Evolutionary conservation across 1,139 yeast species (phyloP).

Genomic region (Suhomyces guaymorum): DNA sequence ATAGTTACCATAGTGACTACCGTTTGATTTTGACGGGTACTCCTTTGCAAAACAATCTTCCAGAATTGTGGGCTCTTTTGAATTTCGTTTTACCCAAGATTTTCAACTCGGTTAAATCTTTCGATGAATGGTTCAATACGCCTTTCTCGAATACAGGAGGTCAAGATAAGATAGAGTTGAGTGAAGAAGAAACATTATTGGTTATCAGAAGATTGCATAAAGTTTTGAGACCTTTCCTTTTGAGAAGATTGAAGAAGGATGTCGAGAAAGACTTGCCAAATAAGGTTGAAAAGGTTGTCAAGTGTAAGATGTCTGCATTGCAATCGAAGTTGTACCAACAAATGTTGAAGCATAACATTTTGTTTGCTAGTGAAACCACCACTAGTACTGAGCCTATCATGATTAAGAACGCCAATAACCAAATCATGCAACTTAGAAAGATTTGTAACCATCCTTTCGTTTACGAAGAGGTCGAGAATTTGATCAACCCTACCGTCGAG

Average conservation of each 20-base stretch:
- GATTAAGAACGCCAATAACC: conserved; percentile 84
- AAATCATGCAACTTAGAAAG: conserved; percentile 93
- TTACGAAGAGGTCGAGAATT: conserved; percentile 88
- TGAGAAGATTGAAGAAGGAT: conserved; percentile 93
- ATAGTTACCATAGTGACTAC: conserved; percentile 69
- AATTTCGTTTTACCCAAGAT: conserved; percentile 79
- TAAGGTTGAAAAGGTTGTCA: conserved; percentile 91
- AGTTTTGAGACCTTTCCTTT: conserved; percentile 89
- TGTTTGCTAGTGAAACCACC: conserved; percentile 58
- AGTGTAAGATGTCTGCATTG: conserved; percentile 89
- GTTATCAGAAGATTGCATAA: conserved; percentile 95
- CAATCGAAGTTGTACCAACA: conserved; percentile 79
- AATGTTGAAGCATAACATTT: conserved; percentile 69
- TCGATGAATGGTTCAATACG: conserved; percentile 86
- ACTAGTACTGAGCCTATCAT: conserved; percentile 44
- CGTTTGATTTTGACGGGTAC: conserved; percentile 85
- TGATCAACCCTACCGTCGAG: conserved; percentile 72
- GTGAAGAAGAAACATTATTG: conserved; percentile 92
- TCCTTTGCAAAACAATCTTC: conserved; percentile 80
- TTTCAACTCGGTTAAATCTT: conserved; percentile 81
- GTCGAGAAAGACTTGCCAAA: conserved; percentile 96
- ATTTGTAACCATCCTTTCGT: conserved; percentile 98
- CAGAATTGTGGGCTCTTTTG: conserved; percentile 81
- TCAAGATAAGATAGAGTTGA: conserved; percentile 74
- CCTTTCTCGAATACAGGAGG: conserved; percentile 83